phyloP scores from a whole-genome alignment of 2,329 filamentous ascomycete genomes.

The Didymella glomerata region DNA sequence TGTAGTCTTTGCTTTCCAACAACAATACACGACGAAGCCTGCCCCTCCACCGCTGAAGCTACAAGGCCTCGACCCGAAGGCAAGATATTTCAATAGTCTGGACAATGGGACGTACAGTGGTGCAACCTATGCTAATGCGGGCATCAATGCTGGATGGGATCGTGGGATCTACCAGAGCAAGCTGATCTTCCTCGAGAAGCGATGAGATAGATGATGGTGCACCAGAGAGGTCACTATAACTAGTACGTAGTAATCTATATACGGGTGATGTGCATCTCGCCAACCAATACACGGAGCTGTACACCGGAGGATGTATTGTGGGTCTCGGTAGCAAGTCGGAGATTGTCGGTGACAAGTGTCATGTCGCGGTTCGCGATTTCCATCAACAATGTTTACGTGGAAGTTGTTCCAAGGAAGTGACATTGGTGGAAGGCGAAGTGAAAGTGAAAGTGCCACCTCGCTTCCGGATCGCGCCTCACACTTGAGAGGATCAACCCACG shows the following conservation, averaged over 20 bases:
- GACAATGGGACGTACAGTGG: constrained; percentile 64
- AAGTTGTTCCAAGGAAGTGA: not conserved
- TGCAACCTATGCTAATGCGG: constrained; percentile 69
- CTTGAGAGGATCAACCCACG: not conserved
- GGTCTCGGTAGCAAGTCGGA: not conserved
- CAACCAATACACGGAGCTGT: not conserved
- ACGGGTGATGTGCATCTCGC: not conserved
- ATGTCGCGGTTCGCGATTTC: not conserved
- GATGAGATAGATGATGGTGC: constrained; percentile 29
- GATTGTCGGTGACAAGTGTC: not conserved
- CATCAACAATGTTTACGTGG: not conserved
- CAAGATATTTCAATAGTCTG: constrained; percentile 61
- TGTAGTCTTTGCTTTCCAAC: constrained; percentile 69
- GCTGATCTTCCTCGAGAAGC: constrained; percentile 63
- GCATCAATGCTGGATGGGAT: constrained; percentile 62
- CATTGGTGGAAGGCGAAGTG: not conserved
- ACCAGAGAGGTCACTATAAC: not conserved
- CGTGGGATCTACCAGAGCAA: constrained; percentile 65
- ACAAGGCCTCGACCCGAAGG: constrained; percentile 64
- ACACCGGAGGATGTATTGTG: not conserved
- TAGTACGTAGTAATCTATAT: not conserved
- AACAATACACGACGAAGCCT: constrained; percentile 63
- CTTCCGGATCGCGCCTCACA: constrained; percentile 2
- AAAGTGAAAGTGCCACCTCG: constrained; percentile 5
- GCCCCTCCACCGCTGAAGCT: constrained; percentile 62